Percentiles rank a stretch among this genome's conserved stretches.
Conservation (phyloP, 257 asterid species). For the Mentha longifolia region DNA sequence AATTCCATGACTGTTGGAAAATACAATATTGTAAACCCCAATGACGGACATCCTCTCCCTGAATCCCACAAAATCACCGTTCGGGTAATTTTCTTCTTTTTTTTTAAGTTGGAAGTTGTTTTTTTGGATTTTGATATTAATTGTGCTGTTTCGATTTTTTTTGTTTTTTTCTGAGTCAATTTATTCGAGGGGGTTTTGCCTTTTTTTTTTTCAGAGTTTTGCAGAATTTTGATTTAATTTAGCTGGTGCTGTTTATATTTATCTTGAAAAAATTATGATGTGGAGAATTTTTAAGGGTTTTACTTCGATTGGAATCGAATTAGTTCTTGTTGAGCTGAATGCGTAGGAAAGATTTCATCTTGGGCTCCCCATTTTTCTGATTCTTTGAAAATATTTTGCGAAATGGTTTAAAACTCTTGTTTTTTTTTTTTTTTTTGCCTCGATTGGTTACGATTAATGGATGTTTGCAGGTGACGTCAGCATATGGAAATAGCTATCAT, state of each 20-base stretch:
- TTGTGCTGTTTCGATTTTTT: no score
- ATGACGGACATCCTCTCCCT: conserved; percentile 79
- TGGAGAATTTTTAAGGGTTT: background rate
- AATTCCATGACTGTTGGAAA: conserved; percentile 96
- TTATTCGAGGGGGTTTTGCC: background rate
- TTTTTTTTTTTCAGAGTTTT: conserved; percentile 10
- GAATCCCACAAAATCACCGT: conserved; percentile 88
- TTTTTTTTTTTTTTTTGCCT: background rate
- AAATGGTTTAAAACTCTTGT: background rate
- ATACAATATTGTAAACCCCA: conserved; percentile 78
- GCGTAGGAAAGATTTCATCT: background rate
- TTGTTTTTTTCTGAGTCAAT: background rate
- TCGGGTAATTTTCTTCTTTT: conserved; percentile 51
- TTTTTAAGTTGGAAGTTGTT: background rate
- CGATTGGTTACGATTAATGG: background rate
- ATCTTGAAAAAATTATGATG: background rate
- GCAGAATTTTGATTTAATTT: background rate
- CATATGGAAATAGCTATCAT: conserved; percentile 83
- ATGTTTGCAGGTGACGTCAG: conserved; percentile 71
- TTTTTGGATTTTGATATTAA: no score
- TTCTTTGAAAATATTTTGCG: background rate
- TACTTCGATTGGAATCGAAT: conserved; percentile 6
- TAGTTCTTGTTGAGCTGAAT: background rate
- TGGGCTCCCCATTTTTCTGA: background rate
- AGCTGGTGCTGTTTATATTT: background rate